Evolutionary conservation across 129 eudicot species (phyloP).

Genomic region (Escallonia rubra): DNA sequence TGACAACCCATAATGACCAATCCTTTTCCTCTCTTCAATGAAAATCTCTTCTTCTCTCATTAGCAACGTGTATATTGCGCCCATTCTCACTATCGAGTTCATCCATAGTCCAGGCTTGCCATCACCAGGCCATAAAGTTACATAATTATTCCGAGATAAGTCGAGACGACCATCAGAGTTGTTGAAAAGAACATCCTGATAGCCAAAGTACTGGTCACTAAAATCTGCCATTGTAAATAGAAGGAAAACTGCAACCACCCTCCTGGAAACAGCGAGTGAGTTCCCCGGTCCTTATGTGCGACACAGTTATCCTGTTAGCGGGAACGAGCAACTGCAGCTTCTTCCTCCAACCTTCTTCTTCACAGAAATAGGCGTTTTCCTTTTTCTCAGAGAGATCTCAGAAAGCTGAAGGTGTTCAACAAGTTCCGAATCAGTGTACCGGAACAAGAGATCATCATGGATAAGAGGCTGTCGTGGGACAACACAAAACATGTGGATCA

Average conservation of each 20-base stretch:
- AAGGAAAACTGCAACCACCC: constrained; percentile 62
- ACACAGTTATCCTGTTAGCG: constrained; percentile 26
- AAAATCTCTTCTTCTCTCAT: constrained; percentile 61
- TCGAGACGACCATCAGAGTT: constrained; percentile 61
- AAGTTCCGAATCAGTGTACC: neutral
- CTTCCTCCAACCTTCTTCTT: neutral
- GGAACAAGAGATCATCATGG: neutral
- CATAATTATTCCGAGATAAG: constrained; percentile 45
- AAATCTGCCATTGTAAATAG: constrained; percentile 92
- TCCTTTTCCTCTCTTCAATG: constrained; percentile 19
- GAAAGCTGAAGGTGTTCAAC: neutral
- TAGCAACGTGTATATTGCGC: constrained; percentile 56
- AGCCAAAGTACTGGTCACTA: constrained; percentile 73
- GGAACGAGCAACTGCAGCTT: neutral
- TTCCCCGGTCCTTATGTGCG: constrained; percentile 81
- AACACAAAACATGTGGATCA: neutral
- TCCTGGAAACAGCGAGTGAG: constrained; percentile 50
- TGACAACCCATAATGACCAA: neutral
- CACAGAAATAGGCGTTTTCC: neutral
- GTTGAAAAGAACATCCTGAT: constrained; percentile 65
- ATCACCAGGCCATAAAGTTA: constrained; percentile 79
- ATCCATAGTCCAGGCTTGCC: constrained; percentile 96
- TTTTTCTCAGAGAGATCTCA: neutral
- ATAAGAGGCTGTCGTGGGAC: neutral
- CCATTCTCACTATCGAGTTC: constrained; percentile 78